phyloP scores from a whole-genome alignment of 495 filamentous ascomycete genomes.

The Recurvomyces mirabilis region DNA sequence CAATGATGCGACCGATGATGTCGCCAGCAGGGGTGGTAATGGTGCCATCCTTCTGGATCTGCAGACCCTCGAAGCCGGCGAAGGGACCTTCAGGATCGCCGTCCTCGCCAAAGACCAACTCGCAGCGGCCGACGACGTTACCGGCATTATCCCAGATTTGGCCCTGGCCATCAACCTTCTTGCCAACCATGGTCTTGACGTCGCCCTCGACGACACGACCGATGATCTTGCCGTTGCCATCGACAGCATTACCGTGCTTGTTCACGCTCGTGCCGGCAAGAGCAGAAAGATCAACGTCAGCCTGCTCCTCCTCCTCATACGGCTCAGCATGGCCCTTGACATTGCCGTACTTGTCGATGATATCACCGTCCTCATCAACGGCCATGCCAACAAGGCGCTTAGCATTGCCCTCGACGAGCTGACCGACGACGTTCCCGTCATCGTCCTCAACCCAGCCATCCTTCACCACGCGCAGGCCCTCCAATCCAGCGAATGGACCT shows the following conservation, averaged over 20 bases:
- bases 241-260: conserved; percentile 75
- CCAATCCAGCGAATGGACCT: conserved; percentile 64
- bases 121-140: conserved; percentile 65
- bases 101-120: conserved; percentile 68
- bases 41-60: conserved; percentile 66
- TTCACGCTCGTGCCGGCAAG: conserved; percentile 78
- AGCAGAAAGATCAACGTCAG: conserved; percentile 50
- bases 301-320: conserved; percentile 45
- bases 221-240: conserved; percentile 57
- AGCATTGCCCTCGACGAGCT: conserved; percentile 59
- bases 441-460: conserved; percentile 62
- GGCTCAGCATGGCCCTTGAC: conserved; percentile 65
- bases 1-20: conserved; percentile 61
- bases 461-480: conserved; percentile 56
- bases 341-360: conserved; percentile 71
- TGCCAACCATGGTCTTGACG: conserved; percentile 55
- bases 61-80: conserved; percentile 59
- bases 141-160: conserved; percentile 73
- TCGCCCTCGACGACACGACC: conserved; percentile 70
- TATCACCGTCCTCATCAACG: conserved; percentile 76
- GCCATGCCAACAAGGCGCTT: conserved; percentile 62
- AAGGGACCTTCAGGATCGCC: conserved; percentile 59
- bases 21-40: conserved; percentile 48
- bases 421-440: conserved; percentile 56
- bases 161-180: conserved; percentile 72